Conservation (phyloP, 495 filamentous ascomycete genomes). For the Tuber borchii region DNA sequence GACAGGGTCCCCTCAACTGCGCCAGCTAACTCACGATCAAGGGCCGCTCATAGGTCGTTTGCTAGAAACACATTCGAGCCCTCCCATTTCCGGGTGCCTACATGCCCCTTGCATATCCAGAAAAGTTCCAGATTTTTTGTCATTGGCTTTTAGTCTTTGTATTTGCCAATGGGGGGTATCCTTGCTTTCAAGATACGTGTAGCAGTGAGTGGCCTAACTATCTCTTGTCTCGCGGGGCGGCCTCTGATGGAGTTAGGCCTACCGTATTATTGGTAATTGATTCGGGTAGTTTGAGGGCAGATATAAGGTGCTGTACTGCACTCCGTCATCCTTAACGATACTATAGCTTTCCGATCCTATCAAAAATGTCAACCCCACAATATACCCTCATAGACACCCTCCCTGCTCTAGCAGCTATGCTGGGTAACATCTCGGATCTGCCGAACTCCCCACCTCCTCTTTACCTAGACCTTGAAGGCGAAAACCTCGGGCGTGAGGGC, state of each 20-base stretch:
- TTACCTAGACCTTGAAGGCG: slow-evolving; percentile 55
- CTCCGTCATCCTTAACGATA: neutral
- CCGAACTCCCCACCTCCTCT: slow-evolving; percentile 45
- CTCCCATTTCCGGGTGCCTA: neutral
- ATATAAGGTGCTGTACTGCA: neutral
- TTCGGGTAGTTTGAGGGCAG: neutral
- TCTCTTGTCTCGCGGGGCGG: neutral
- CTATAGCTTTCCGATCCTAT: neutral
- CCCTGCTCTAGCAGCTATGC: neutral
- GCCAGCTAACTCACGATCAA: neutral
- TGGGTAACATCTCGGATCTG: slow-evolving; percentile 16
- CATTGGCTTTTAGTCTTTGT: neutral
- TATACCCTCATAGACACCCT: slow-evolving; percentile 10
- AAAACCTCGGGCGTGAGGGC: slow-evolving; percentile 48
- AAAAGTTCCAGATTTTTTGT: neutral
- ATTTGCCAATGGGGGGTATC: neutral
- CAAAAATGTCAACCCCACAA: neutral
- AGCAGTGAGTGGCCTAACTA: neutral
- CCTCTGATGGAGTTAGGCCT: neutral
- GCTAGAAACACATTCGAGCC: neutral
- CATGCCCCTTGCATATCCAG: neutral
- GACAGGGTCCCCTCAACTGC: neutral
- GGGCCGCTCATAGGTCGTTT: neutral
- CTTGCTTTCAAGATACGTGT: neutral
- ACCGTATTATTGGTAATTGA: neutral